phyloP scores from a whole-genome alignment of 345 rosid species.

The Dovyalis caffra region DNA sequence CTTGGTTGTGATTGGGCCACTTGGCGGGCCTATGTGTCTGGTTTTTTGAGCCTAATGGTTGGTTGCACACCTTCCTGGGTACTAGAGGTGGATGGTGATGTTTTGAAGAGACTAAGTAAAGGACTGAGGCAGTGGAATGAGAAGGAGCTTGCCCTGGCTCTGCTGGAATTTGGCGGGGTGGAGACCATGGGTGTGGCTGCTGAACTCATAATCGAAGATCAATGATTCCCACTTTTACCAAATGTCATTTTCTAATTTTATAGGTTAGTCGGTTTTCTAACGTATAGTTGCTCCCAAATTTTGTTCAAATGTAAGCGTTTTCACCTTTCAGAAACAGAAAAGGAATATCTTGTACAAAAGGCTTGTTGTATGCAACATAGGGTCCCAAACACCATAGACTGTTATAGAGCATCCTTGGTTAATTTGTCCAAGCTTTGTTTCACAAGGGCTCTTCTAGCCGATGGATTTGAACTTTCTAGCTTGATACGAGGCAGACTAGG shows the following conservation, averaged over 20 bases:
- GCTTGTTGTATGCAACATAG: neutral
- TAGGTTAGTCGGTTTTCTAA: neutral
- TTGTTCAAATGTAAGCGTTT: neutral
- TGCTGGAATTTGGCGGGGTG: slow-evolving; percentile 71
- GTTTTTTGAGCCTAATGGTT: slow-evolving; percentile 74
- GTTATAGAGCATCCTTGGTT: neutral
- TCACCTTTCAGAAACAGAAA: neutral
- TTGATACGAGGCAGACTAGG: neutral
- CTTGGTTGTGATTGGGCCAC: slow-evolving; percentile 80
- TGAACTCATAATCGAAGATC: slow-evolving; percentile 52
- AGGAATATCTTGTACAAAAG: neutral
- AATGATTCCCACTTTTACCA: neutral
- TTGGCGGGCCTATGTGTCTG: slow-evolving; percentile 81
- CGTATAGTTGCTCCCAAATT: slow-evolving; percentile 3
- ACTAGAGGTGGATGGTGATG: slow-evolving; percentile 65
- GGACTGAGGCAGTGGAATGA: slow-evolving; percentile 83
- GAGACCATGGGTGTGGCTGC: slow-evolving; percentile 66
- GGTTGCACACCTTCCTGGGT: slow-evolving; percentile 74
- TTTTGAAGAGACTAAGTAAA: slow-evolving; percentile 75
- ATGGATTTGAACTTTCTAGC: neutral
- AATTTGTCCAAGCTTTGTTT: neutral
- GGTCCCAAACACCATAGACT: neutral
- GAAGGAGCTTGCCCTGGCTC: slow-evolving; percentile 74
- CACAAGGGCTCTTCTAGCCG: neutral
- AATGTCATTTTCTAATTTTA: neutral